Evolutionary conservation across 306 rosid species (phyloP).

Genomic region (Prunus fruticosa): DNA sequence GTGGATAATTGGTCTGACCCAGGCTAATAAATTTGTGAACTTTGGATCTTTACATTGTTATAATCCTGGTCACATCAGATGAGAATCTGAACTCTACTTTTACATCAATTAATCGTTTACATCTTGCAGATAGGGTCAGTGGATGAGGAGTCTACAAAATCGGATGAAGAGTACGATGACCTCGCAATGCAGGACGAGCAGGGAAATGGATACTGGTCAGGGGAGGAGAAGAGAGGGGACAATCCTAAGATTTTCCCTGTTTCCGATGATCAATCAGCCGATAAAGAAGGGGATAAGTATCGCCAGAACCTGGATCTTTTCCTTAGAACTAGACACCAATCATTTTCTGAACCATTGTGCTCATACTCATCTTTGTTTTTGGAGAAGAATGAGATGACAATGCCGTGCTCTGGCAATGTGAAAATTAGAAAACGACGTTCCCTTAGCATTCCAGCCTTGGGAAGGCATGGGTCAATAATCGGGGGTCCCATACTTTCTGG

Average conservation of each 20-base stretch:
- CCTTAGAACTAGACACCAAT: constrained; percentile 53
- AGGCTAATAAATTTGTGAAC: not conserved
- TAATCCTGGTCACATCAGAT: not conserved
- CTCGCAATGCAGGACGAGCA: constrained; percentile 70
- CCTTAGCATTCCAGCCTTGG: constrained; percentile 73
- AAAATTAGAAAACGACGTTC: constrained; percentile 67
- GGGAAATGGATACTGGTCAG: constrained; percentile 61
- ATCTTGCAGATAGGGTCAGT: constrained; percentile 76
- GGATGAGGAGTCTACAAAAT: constrained; percentile 90
- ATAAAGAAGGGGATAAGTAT: constrained; percentile 37
- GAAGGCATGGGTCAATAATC: constrained; percentile 48
- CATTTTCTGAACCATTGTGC: constrained; percentile 42
- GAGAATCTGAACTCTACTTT: not conserved
- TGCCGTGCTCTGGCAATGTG: constrained; percentile 34
- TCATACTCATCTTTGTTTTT: constrained; percentile 48
- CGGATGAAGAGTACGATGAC: constrained; percentile 96
- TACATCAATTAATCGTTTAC: not conserved
- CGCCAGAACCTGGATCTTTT: constrained; percentile 49
- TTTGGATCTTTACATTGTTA: not conserved
- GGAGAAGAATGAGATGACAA: constrained; percentile 47
- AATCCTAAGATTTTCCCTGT: constrained; percentile 29
- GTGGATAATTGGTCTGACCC: not conserved
- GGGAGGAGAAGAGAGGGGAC: constrained; percentile 38
- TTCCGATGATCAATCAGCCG: constrained; percentile 23
- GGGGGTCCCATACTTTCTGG: constrained; percentile 67